These are phyloP conservation scores for Colletotrichum higginsianum DNA, from an alignment of 2,329 filamentous ascomycete species.

Conservation along the genomic window DNA sequence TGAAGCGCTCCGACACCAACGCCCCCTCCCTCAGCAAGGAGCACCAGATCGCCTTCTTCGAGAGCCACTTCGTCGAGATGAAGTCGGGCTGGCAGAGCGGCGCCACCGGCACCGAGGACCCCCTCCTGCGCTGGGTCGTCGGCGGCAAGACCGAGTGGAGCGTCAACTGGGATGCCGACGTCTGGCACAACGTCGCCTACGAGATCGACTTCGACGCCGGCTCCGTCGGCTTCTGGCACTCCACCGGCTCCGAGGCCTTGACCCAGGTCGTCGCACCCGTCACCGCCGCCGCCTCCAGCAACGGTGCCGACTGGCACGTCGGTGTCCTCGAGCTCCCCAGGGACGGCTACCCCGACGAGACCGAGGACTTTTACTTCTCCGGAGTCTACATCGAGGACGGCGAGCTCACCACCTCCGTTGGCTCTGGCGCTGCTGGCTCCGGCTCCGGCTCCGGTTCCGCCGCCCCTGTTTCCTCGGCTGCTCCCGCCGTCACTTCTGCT, in stretches of 20 bases:
- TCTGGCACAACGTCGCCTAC: conserved; percentile 84
- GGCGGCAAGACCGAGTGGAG: conserved; percentile 75
- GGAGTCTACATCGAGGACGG: conserved; percentile 77
- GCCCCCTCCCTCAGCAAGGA: conserved; percentile 74
- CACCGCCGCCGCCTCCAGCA: conserved; percentile 71
- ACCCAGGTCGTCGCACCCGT: conserved; percentile 73
- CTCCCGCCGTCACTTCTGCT: conserved; percentile 17
- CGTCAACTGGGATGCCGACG: conserved; percentile 71
- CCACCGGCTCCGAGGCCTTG: conserved; percentile 71
- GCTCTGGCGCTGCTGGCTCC: conserved; percentile 27
- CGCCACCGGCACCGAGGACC: conserved; percentile 59
- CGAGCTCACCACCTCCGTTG: conserved; percentile 50
- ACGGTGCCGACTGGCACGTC: conserved; percentile 81
- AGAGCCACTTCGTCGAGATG: conserved; percentile 82
- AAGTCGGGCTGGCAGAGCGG: conserved; percentile 76
- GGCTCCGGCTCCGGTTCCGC: conserved; percentile 7
- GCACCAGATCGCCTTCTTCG: conserved; percentile 77
- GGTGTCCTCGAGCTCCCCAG: conserved; percentile 78
- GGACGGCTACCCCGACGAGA: conserved; percentile 65
- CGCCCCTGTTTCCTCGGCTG: conserved; percentile 18
- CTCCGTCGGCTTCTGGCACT: conserved; percentile 80
- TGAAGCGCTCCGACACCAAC: conserved; percentile 73
- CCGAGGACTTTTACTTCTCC: conserved; percentile 80
- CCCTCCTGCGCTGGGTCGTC: conserved; percentile 76
- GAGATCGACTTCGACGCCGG: conserved; percentile 77